Base-by-base conservation (phyloP, 2,329 filamentous ascomycete genomes). In the Cercospora sojina region DNA sequence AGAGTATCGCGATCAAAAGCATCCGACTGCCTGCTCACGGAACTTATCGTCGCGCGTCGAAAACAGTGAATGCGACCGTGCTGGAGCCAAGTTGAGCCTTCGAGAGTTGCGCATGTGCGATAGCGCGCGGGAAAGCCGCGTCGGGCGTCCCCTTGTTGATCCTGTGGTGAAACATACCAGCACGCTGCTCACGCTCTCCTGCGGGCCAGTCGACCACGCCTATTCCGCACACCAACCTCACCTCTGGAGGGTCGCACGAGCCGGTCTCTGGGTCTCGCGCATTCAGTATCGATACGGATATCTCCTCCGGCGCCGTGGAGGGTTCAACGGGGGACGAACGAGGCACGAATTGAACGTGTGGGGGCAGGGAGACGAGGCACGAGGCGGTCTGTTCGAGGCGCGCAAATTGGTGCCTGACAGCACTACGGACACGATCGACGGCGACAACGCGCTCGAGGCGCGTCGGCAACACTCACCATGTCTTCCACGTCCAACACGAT, bases 401-500 rank as follows among this genome's bases (percentile, higher is more conserved):
- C 53, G 53, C 53, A 57, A 20, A 32, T 57, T 49, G 61, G 38
- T 29, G 47, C 62, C 53, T 49, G 27, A 29, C 25, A 35, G 29
- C 62, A 58, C 38, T 20, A 59, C 62, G 23, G 23, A 27, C 58
- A 58, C 25, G 47, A 38, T 29, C 31, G 61, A 41, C 43, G 18
- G 31, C 47, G 20, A 20, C 29, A 59, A 31, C 41, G 49, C 56
- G 56, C 62, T 64, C 59, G 20, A 35, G 43, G 61, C 61, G 47
- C 49, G 55, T 31, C 31, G n/a, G 56, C 31, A 35, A 35, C 53
- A 57, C 56, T 29, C 60, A 69, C 18, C 64, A 77, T 77, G 75
- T 63, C 75, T 64, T 56, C 60, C 47, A 71, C 72, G 20, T 59
- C 74, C 35, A 77, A 76, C 69, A 77, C 75, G 31, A 77, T 77